Evolutionary conservation across 345 rosid species (phyloP).

Genomic region (rapeseed (Brassica napus)): DNA sequence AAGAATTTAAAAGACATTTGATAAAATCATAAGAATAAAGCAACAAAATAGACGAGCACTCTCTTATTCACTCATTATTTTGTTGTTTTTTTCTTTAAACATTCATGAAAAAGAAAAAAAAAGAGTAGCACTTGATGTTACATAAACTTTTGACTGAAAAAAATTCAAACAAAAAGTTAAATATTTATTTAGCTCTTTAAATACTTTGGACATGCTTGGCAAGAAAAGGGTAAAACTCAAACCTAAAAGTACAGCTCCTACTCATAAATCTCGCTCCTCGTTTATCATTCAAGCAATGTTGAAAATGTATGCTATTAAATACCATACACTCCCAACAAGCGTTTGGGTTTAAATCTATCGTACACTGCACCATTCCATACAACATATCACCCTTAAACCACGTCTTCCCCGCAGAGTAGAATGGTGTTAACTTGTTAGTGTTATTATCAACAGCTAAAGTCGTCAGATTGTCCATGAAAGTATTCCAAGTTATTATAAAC

Average conservation of each 20-base stretch:
- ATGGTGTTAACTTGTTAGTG: neutral
- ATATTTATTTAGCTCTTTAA: neutral
- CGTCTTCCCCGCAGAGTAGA: constrained; percentile 39
- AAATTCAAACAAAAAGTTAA: neutral
- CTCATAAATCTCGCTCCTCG: constrained; percentile 23
- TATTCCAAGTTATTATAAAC: neutral
- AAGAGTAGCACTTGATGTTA: neutral
- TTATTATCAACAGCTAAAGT: constrained; percentile 14
- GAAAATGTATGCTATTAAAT: constrained; percentile 9
- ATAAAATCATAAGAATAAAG: neutral
- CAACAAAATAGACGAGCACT: neutral
- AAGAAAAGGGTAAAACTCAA: neutral
- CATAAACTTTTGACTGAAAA: neutral
- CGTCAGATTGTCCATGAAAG: constrained; percentile 18
- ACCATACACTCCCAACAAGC: constrained; percentile 47
- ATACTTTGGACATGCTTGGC: neutral
- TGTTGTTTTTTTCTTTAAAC: neutral
- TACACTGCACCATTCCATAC: constrained; percentile 58
- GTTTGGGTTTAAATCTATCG: constrained; percentile 37
- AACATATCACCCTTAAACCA: constrained; percentile 19
- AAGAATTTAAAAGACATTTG: neutral
- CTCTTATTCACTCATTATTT: neutral
- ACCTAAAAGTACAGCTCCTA: constrained; percentile 10
- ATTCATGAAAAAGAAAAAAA: neutral
- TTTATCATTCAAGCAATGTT: neutral